Evolutionary conservation across 345 rosid species (phyloP).

Genomic region (Salix udensis): DNA sequence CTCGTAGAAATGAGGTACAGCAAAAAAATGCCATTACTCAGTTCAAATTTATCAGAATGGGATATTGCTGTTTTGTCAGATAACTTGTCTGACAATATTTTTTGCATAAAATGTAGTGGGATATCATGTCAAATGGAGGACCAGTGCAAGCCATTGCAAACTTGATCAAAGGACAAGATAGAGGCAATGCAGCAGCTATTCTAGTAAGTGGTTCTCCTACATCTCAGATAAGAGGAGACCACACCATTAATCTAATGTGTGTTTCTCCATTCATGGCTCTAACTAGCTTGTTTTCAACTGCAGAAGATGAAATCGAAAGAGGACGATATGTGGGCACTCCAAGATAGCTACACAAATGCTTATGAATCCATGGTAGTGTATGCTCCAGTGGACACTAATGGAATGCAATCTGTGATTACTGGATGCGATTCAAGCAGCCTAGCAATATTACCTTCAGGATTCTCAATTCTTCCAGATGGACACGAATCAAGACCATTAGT

Average conservation of each 20-base stretch:
- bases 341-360: conserved; percentile 79
- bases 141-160: conserved; percentile 69
- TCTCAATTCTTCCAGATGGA: conserved; percentile 89
- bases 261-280: neutral
- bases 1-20: conserved; percentile 69
- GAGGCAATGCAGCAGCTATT: conserved; percentile 85
- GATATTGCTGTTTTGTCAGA: neutral
- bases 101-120: conserved; percentile 60
- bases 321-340: conserved; percentile 69
- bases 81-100: conserved; percentile 6
- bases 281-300: conserved; percentile 2
- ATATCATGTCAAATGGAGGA: conserved; percentile 65
- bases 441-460: conserved; percentile 81
- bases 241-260: no score
- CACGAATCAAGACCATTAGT: conserved; percentile 81
- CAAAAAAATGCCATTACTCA: neutral
- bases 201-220: conserved; percentile 39
- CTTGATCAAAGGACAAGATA: conserved; percentile 85
- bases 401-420: conserved; percentile 74
- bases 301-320: conserved; percentile 81
- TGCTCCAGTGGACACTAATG: conserved; percentile 72
- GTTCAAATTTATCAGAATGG: neutral
- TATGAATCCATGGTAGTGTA: conserved; percentile 82
- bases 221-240: neutral
- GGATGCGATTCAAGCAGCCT: conserved; percentile 91